Percentiles rank a stretch among this genome's conserved stretches.
Conservation (phyloP, 345 rosid genomes). For the Streptanthus diversifolius region DNA sequence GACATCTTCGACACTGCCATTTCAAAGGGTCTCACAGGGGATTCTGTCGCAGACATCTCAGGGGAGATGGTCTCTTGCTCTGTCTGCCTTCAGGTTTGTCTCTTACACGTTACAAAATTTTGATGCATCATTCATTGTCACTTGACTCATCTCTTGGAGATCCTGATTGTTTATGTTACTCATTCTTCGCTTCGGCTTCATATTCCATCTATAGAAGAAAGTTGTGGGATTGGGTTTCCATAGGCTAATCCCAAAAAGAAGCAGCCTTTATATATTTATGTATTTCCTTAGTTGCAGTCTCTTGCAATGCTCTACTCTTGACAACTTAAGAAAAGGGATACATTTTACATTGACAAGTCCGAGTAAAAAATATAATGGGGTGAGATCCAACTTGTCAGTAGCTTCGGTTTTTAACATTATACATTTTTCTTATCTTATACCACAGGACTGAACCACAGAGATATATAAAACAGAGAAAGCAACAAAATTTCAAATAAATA, state of each 20-base stretch:
- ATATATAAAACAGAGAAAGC: background rate
- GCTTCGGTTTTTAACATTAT: slow-evolving; percentile 9
- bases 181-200: slow-evolving; percentile 7
- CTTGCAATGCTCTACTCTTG: background rate
- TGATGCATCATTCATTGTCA: slow-evolving; percentile 21
- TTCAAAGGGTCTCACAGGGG: slow-evolving; percentile 69
- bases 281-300: background rate
- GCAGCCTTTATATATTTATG: background rate
- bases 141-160: slow-evolving; percentile 22
- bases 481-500: no score
- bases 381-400: slow-evolving; percentile 15
- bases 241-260: background rate
- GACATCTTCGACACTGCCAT: slow-evolving; percentile 82
- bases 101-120: slow-evolving; percentile 11
- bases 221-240: background rate
- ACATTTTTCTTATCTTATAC: slow-evolving; percentile 12
- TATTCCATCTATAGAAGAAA: background rate
- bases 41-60: slow-evolving; percentile 63
- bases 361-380: background rate
- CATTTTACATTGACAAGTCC: slow-evolving; percentile 2
- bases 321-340: background rate
- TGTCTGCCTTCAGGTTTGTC: slow-evolving; percentile 89
- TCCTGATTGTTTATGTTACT: slow-evolving; percentile 6
- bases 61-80: slow-evolving; percentile 79
- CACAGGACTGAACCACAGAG: background rate